These are phyloP conservation scores for Tylopilus felleus DNA, from an alignment of 768 basidiomycete genomes.

Conservation along the genomic window DNA sequence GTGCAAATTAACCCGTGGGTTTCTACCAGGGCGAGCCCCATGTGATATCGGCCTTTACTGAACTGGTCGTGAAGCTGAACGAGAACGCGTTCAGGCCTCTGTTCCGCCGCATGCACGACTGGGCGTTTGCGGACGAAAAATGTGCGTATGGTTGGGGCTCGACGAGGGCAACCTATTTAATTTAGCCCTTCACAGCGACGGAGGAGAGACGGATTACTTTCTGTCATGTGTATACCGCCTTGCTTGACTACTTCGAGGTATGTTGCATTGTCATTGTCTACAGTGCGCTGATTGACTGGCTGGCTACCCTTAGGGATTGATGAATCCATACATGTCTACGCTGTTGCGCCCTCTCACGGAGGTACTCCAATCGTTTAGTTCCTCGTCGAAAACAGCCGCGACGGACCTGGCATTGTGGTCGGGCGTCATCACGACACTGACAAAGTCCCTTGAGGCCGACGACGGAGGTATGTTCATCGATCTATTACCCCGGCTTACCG, in stretches of 20 bases:
- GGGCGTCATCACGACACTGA: conserved; percentile 55
- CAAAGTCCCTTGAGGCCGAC: conserved; percentile 70
- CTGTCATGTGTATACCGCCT: conserved; percentile 63
- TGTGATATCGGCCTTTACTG: conserved; percentile 73
- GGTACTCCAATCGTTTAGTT: conserved; percentile 50
- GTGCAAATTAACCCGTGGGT: neutral
- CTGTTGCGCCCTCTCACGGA: conserved; percentile 65
- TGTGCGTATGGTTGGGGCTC: conserved; percentile 33
- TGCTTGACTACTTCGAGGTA: conserved; percentile 90
- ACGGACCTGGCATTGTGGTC: conserved; percentile 56
- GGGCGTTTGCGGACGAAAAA: conserved; percentile 71
- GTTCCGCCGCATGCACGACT: conserved; percentile 90
- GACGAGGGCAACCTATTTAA: neutral
- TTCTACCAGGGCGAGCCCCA: conserved; percentile 46
- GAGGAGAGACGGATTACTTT: conserved; percentile 64
- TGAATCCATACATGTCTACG: conserved; percentile 89
- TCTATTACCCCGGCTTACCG: neutral
- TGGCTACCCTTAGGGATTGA: conserved; percentile 53
- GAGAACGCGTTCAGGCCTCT: conserved; percentile 88
- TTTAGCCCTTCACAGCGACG: conserved; percentile 16
- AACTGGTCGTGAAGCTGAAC: conserved; percentile 89
- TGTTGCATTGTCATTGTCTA: conserved; percentile 5
- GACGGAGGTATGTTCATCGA: conserved; percentile 61
- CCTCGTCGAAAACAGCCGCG: conserved; percentile 19
- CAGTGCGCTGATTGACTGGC: neutral